phyloP scores from a whole-genome alignment of 2,329 filamentous ascomycete genomes.

The Monilinia fructigena region DNA sequence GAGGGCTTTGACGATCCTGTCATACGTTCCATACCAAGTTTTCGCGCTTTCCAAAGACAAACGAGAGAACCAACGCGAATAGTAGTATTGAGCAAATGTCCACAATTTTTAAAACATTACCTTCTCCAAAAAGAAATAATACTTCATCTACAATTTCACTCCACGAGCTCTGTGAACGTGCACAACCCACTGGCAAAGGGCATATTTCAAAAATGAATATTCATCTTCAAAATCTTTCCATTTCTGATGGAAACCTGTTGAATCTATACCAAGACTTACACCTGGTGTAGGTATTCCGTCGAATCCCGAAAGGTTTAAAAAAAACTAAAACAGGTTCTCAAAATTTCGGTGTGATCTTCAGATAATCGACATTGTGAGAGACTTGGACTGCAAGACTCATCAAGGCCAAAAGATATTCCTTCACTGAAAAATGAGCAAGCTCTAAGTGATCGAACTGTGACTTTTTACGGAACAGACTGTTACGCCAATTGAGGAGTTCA shows the following conservation, averaged over 20 bases:
- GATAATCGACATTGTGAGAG: constrained; percentile 19
- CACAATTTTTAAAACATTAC: background rate
- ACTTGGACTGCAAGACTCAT: background rate
- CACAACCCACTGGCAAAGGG: fast-evolving
- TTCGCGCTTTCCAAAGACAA: no score
- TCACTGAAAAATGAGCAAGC: constrained; percentile 36
- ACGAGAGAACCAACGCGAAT: background rate
- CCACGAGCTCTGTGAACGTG: background rate
- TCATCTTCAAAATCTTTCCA: background rate
- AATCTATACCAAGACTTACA: fast-evolving
- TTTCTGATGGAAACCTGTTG: background rate
- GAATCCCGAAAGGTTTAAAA: background rate
- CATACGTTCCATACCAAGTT: background rate
- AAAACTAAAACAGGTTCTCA: background rate
- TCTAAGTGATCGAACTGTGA: constrained; percentile 25
- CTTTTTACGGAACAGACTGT: constrained; percentile 32
- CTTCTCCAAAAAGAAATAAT: background rate
- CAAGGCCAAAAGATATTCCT: constrained; percentile 31
- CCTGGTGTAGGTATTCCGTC: background rate
- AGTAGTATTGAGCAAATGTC: background rate
- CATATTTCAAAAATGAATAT: background rate
- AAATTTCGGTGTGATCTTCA: constrained; percentile 3
- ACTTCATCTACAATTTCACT: background rate
- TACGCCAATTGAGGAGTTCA: constrained; percentile 31
- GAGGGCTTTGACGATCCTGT: background rate